Evolutionary conservation across 768 basidiomycete genomes (phyloP), one percentile per base, ranked within the genome.

Genomic region (Agrocybe chaxingu): DNA sequence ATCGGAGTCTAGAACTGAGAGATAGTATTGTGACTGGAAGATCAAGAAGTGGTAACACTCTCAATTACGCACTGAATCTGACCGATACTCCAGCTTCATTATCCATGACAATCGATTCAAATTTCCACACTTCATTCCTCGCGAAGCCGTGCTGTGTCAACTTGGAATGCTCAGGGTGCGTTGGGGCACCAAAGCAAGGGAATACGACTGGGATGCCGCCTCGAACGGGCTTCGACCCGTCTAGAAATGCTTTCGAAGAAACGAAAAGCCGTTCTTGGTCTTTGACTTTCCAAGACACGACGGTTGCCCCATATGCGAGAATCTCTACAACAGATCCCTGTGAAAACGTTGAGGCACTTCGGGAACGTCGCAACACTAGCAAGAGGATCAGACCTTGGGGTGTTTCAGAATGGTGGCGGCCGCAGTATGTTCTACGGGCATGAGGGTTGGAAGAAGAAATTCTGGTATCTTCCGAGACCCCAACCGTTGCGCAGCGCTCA

Each of bases 91-190:
- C 80, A 32, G 78, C 76, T 2, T 78, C 80, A 47, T 85, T 81
- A 58, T 92, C 88, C 74, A 77, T 74, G 18, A 89, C 73, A 9
- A 80, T 70, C 39, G 72, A 66, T 53, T 82, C 80, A 62, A 84
- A 85, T 10, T 70, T 68, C 97, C 97, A 98, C 30, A 61, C 64
- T 34, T 81, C 77, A 54, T 75, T 92, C 37, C 97, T 75, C 4
- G 92, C 96, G 63, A 96, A 98, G 0, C 97, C 97, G 66, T 98
- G 97, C 66, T 97, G 94, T 4, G 74, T 49, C 4, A 99, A 73
- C 41, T 78, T 79, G 16, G 65, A 57, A 65, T 94, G 90, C 43
- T 85, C 89, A 24, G 76, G 78, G 66, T 84, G 87, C 12, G 76
- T 78, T 1, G 96, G 91, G 0, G 89, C 75, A 3, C 96, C 95